Base-by-base conservation (phyloP, 805 yeast species). In the Candida maris region DNA sequence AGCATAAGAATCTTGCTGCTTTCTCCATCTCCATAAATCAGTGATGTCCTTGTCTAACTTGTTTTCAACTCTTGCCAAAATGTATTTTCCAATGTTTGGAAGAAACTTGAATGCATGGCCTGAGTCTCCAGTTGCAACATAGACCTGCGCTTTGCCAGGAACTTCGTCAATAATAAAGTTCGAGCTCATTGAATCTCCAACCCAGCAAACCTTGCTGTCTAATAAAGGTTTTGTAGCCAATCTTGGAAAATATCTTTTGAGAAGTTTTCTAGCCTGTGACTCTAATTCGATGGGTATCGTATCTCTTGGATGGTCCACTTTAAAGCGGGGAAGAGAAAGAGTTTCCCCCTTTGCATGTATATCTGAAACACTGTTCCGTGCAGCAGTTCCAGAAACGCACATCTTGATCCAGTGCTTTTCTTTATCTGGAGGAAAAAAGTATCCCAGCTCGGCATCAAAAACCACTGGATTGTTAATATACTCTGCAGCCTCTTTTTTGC, bases 371-470 rank as follows among this genome's bases (percentile, higher is more conserved):
- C 36, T 34, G 32, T 48, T 39, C n/a, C 42, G 36, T 9, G 65
- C 57, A 23, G 67, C 70, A 10, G 57, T 44, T 30, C 56, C 64
- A 3, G 64, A 61, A 19, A 65, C 43, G 4, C 70, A 70, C 27
- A 71, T 54, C 42, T 71, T 71, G 39, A 65, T 15, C 15, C 56
- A 37, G 10, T 44, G 55, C 0, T 64, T 60, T 2, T 56, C 61
- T 8, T 53, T 49, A 44, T 71, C 75, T 12, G 77, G 77, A 5
- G 75, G 74, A 54, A 71, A 71, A 43, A 67, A 68, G 42, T 70
- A 71, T 1, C 77, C 76, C 45, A 56, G 44, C 26, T 65, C 70
- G 2, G 72, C 59, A 41, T 68, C 66, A 46, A 71, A 70, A 5
- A 71, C 57, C 14, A 71, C 57, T 8, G 77, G 75, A 13, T 67